Evolutionary conservation across 106 monocot genomes (phyloP).

Genomic region (Dendrobium catenatum): DNA sequence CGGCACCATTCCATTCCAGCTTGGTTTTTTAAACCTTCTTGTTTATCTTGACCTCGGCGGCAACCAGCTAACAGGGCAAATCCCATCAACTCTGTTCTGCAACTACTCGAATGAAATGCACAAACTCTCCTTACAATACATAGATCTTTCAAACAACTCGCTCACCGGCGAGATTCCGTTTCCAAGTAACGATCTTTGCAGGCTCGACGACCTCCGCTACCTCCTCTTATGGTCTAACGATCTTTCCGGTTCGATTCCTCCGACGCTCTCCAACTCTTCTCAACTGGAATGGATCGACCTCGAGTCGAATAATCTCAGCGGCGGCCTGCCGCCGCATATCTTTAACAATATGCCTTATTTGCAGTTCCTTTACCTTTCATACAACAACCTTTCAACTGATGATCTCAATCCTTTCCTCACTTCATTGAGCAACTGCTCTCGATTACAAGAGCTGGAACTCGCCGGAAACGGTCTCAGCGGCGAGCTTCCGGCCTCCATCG

Average conservation of each 20-base stretch:
- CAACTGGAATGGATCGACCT: constrained; percentile 60
- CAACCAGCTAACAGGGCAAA: constrained; percentile 38
- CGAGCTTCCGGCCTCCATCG: constrained; percentile 37
- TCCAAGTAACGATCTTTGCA: constrained; percentile 7
- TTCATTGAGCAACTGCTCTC: constrained; percentile 47
- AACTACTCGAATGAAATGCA: constrained; percentile 29
- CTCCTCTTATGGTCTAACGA: constrained; percentile 63
- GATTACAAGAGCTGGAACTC: constrained; percentile 58
- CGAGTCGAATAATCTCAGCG: constrained; percentile 44
- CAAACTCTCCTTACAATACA: constrained; percentile 18
- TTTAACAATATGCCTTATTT: constrained; percentile 41
- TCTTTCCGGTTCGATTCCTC: constrained; percentile 45
- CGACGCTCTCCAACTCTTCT: constrained; percentile 41
- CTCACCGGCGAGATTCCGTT: constrained; percentile 47
- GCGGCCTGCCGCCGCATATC: constrained; percentile 41
- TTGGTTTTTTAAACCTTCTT: constrained; percentile 35
- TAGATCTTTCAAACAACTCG: constrained; percentile 78
- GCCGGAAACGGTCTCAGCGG: constrained; percentile 56
- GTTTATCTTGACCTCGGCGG: constrained; percentile 50
- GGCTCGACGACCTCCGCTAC: constrained; percentile 31
- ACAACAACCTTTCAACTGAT: constrained; percentile 38
- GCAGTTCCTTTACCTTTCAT: constrained; percentile 52
- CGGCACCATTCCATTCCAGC: constrained; percentile 44
- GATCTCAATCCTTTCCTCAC: constrained; percentile 47
- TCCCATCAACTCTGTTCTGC: constrained; percentile 67